Conservation (phyloP, 257 asterid species). For the Penstemon newberryi region DNA sequence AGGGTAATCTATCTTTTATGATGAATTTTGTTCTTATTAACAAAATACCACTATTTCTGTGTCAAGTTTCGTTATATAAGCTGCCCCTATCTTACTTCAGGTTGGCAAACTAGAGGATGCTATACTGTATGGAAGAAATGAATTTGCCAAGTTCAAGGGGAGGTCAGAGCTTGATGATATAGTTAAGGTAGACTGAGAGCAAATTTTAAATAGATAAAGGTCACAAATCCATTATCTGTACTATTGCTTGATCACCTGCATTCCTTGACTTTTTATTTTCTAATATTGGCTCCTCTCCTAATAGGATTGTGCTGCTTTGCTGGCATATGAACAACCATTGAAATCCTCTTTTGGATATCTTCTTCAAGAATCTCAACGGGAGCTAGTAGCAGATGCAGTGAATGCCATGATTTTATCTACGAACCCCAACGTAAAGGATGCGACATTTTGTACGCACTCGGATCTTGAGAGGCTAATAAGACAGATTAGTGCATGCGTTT, state of each 20-base stretch:
- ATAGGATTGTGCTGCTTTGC: constrained; percentile 90
- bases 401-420: constrained; percentile 68
- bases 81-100: constrained; percentile 35
- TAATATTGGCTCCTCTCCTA: constrained; percentile 10
- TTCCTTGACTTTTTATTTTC: constrained; percentile 1
- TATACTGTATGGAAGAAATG: constrained; percentile 61
- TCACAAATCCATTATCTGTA: not conserved
- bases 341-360: constrained; percentile 81
- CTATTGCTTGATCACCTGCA: constrained; percentile 1
- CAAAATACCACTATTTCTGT: not conserved
- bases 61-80: constrained; percentile 7
- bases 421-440: constrained; percentile 54
- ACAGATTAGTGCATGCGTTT: constrained; percentile 74
- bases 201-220: not conserved
- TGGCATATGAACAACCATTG: constrained; percentile 80
- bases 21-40: not conserved
- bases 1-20: constrained; percentile 53
- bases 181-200: constrained; percentile 54
- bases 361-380: constrained; percentile 74
- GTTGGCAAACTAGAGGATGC: constrained; percentile 73
- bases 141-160: constrained; percentile 65
- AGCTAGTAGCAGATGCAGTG: constrained; percentile 90
- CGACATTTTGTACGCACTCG: constrained; percentile 60
- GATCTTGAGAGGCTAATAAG: constrained; percentile 75
- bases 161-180: constrained; percentile 57